Evolutionary conservation across 495 filamentous ascomycete species (phyloP), one percentile per base, ranked within the genome.

Genomic region (Lentithecium fluviatile): DNA sequence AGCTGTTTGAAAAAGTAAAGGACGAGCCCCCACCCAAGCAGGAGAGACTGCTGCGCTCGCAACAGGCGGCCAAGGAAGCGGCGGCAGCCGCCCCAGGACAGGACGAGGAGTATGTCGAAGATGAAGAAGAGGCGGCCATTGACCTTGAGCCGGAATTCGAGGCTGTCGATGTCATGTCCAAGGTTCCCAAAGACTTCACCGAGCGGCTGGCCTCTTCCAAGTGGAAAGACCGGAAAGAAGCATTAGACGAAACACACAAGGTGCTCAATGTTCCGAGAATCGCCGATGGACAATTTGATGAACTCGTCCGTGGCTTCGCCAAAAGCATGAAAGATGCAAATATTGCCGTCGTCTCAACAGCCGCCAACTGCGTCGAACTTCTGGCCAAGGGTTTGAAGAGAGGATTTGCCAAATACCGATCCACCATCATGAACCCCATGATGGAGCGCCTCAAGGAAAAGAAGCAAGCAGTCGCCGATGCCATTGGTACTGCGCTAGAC

Each of bases 301-400:
- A 97, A 61, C 84, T 96, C 68, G 83, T 88, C 43, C 82, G 86
- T 45, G 82, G 80, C 5, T 76, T 97, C 45, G 94, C 94, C 25
- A 97, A 97, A 71, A 89, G 83, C 66, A 97, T 97, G 93, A 97
- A 97, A 72, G 95, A 99, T 70, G 94, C 95, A 48, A 99, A 99
- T 69, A 86, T 99, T 68, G 89, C 89, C 7, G 94, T 97, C 43
- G 95, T 95, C 29, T 93, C 89, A 0, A 86, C 91, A 46, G 94
- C 95, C 10, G 93, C 92, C 17, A 94, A 97, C 70, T 97, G 94
- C 72, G 86, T 96, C 37, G 93, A 97, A 63, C 77, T 88, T 8
- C 76, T 97, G n/a, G 94, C 92, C 11, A 95, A 90, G 70, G 95
- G 95, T 17, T 71, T 97, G 50, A 83, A 90, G 36, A 85, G 81